A percentile compares a stretch with the other conserved stretches of the same genome.
phyloP scores from a whole-genome alignment of 768 basidiomycete species.

The Chalciporus chontae region DNA sequence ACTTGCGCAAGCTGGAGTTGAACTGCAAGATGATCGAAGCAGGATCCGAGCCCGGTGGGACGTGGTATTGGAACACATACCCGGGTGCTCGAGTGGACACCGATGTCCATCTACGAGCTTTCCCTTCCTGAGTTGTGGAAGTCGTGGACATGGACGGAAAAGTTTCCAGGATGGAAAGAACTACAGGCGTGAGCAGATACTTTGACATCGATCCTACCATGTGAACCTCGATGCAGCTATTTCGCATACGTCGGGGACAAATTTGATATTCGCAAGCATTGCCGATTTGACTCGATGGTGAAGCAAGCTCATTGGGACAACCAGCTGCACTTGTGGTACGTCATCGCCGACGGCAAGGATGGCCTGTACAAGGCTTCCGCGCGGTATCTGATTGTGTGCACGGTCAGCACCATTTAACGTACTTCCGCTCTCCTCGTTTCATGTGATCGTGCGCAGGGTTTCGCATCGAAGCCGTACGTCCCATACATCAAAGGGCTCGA shows the following conservation, averaged over 20 bases:
- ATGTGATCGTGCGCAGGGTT: slow-evolving; percentile 6
- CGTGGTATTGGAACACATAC: slow-evolving; percentile 17
- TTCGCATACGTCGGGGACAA: slow-evolving; percentile 13
- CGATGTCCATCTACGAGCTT: slow-evolving; percentile 8
- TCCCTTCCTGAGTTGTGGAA: slow-evolving; percentile 13
- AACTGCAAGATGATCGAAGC: slow-evolving; percentile 11
- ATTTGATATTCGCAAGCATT: slow-evolving; percentile 14
- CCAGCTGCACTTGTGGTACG: slow-evolving; percentile 4
- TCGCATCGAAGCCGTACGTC: slow-evolving; percentile 8
- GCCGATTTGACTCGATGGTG: slow-evolving; percentile 11
- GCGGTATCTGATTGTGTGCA: slow-evolving; percentile 14
- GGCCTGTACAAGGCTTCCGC: slow-evolving; percentile 10
- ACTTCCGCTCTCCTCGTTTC: neutral
- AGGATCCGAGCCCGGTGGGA: slow-evolving; percentile 10
- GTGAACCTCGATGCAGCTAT: slow-evolving; percentile 9
- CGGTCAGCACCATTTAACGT: neutral
- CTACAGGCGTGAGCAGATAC: slow-evolving; percentile 4
- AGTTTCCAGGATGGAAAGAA: slow-evolving; percentile 11
- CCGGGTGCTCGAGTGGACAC: slow-evolving; percentile 13
- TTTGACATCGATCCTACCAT: neutral
- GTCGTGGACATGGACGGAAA: slow-evolving; percentile 12
- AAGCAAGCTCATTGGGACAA: slow-evolving; percentile 12
- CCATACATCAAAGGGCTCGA: slow-evolving; percentile 10
- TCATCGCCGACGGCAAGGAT: slow-evolving; percentile 4
- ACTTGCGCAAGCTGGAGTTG: slow-evolving; percentile 7